Conservation (phyloP, 1,284 basidiomycete species). For the Anthracocystis setariae region DNA sequence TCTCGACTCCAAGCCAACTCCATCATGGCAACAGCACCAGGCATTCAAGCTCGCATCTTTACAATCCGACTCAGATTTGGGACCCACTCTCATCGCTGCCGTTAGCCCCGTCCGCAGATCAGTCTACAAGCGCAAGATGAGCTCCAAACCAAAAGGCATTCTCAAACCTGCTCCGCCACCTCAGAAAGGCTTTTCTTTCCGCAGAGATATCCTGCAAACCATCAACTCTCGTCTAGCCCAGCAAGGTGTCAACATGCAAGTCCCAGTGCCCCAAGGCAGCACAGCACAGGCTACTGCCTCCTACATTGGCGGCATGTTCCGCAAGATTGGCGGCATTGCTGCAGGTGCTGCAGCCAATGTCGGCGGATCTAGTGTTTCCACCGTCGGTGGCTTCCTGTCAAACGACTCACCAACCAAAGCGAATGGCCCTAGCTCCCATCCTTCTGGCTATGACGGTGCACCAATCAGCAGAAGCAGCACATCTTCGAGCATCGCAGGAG, state of each 20-base stretch:
- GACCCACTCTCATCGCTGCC: constrained; percentile 27
- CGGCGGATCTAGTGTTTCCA: constrained; percentile 23
- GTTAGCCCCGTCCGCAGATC: constrained; percentile 44
- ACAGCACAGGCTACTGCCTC: constrained; percentile 50
- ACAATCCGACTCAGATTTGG: constrained; percentile 15
- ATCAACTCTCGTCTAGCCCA: constrained; percentile 64
- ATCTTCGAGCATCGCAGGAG: constrained; percentile 7
- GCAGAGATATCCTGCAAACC: constrained; percentile 59
- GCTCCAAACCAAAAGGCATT: constrained; percentile 51
- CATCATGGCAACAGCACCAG: constrained; percentile 10
- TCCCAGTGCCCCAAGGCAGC: constrained; percentile 54
- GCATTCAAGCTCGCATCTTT: constrained; percentile 3
- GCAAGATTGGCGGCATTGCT: constrained; percentile 52
- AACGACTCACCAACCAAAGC: constrained; percentile 18
- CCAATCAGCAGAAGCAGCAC: constrained; percentile 9
- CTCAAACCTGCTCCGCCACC: constrained; percentile 59
- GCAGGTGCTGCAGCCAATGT: constrained; percentile 49
- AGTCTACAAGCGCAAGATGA: constrained; percentile 46
- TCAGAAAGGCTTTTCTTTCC: constrained; percentile 60
- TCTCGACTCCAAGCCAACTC: constrained; percentile 7
- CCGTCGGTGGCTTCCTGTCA: constrained; percentile 20
- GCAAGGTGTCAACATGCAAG: constrained; percentile 63
- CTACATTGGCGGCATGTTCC: constrained; percentile 59
- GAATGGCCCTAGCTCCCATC: constrained; percentile 6
- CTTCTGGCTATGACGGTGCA: constrained; percentile 1